Evolutionary conservation across 345 rosid genomes (phyloP), one percentile per base, ranked within the genome.

Genomic region (Salix purpurea): DNA sequence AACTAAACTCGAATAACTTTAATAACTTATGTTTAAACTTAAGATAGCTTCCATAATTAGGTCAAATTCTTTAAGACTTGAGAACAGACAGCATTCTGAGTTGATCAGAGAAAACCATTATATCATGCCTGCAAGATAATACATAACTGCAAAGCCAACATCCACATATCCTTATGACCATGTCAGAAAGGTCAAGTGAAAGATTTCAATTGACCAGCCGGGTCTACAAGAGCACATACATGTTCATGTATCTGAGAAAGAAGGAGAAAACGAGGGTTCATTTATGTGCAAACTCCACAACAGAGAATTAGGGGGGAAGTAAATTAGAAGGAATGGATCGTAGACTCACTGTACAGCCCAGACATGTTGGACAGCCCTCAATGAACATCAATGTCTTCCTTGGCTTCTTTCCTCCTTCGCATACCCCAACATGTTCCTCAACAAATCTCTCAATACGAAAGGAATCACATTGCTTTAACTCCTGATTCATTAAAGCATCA

Each of bases 311-410:
- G 15, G 23, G 69, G 30, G n/a, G 18, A 37, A 54, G 46, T 42
- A 50, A 19, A 21, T 66, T 3, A 72, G 54, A 19, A 72, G 42
- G 4, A 72, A 64, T 6, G 10, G 36, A n/a, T 39, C 48, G n/a
- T 46, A 78, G 3, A 89, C 98, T 91, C 72, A 96, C 99, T 50
- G 99, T 96, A 85, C 96, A 96, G 69, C 97, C 98, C 67, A 91
- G 83, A 77, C 81, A 89, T 39, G 89, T 89, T 40, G 95, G 92
- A 72, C 92, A 96, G 69, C 97, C 98, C 82, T 93, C 96, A 70
- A 96, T 75, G 78, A 93, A 93, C 99, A 96, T 92, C 82, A 96
- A 83, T 48, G 99, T 93, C 82, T 92, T 96, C 76, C 85, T 88
- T 67, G 93, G 92, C 76, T 83, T 89, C 82, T 90, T 93, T 62